These are phyloP conservation scores for Caryopteris hybrid DNA, from an alignment of 305 asterid species.

Conservation along the genomic window DNA sequence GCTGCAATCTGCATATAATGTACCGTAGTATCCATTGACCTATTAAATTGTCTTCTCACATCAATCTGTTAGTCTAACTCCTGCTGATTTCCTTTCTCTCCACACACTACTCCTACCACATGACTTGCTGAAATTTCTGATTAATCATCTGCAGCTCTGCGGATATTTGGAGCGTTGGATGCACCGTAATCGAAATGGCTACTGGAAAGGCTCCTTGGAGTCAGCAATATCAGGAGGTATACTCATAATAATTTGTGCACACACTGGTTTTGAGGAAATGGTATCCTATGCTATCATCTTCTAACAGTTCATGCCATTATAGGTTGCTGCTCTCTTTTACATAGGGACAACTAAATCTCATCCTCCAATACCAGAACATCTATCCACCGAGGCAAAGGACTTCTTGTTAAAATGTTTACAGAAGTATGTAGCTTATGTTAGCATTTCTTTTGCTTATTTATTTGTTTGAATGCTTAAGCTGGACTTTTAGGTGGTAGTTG, in stretches of 20 bases:
- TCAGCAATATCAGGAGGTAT: slow-evolving; percentile 85
- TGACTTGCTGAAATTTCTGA: neutral
- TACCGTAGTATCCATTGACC: neutral
- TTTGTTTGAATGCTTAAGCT: slow-evolving; percentile 7
- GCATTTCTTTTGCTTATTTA: slow-evolving; percentile 5
- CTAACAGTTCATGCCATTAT: slow-evolving; percentile 16
- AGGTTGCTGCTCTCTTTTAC: slow-evolving; percentile 89
- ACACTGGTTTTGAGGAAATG: neutral
- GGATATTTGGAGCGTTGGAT: slow-evolving; percentile 94
- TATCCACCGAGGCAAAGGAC: slow-evolving; percentile 70
- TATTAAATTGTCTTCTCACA: neutral
- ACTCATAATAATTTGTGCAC: slow-evolving; percentile 15
- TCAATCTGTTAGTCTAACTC: neutral
- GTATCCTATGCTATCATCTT: neutral
- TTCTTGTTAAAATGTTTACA: slow-evolving; percentile 74
- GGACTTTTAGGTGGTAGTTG: neutral
- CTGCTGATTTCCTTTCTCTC: neutral
- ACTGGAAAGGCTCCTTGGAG: slow-evolving; percentile 97
- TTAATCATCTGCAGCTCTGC: slow-evolving; percentile 58
- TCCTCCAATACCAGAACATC: slow-evolving; percentile 89
- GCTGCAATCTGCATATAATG: neutral
- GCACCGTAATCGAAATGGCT: slow-evolving; percentile 89
- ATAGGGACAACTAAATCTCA: slow-evolving; percentile 87
- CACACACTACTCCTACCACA: neutral
- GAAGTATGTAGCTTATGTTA: slow-evolving; percentile 42